These are phyloP conservation scores for Vitis riparia DNA, from an alignment of 164 flowering plant genomes.

Conservation along the genomic window DNA sequence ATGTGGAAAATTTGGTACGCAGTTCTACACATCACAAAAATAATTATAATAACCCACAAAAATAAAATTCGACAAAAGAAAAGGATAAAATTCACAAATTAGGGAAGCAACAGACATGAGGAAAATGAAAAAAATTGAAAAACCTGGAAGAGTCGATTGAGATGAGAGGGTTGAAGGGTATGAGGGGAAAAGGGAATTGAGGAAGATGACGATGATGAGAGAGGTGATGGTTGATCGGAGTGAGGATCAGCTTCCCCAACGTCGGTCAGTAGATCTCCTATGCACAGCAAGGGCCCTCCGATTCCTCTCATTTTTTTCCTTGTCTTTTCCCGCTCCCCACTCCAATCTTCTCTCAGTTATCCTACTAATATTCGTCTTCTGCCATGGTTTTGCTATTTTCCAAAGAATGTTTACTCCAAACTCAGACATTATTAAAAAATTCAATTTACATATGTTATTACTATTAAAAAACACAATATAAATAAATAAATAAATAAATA, in stretches of 20 bases:
- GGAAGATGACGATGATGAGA: slow-evolving; percentile 18
- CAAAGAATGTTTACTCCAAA: no score
- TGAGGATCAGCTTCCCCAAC: slow-evolving; percentile 44
- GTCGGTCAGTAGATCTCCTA: slow-evolving; percentile 80
- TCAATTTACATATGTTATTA: no score
- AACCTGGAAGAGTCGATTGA: slow-evolving; percentile 67
- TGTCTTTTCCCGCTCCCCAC: not conserved
- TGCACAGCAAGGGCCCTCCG: slow-evolving; percentile 86
- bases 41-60: no score
- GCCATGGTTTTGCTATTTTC: no score
- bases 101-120: not conserved
- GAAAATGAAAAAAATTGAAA: not conserved
- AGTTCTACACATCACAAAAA: no score
- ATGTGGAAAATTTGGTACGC: no score
- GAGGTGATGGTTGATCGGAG: slow-evolving; percentile 6
- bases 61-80: no score
- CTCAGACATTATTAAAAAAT: no score
- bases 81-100: not conserved
- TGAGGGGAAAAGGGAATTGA: slow-evolving; percentile 11
- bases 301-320: slow-evolving; percentile 58
- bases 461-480: no score
- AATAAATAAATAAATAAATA: no score
- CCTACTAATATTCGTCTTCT: no score
- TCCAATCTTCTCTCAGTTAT: no score
- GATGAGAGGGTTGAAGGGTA: slow-evolving; percentile 37